Conservation (phyloP, 345 rosid genomes). For the Abelmoschus esculentus region DNA sequence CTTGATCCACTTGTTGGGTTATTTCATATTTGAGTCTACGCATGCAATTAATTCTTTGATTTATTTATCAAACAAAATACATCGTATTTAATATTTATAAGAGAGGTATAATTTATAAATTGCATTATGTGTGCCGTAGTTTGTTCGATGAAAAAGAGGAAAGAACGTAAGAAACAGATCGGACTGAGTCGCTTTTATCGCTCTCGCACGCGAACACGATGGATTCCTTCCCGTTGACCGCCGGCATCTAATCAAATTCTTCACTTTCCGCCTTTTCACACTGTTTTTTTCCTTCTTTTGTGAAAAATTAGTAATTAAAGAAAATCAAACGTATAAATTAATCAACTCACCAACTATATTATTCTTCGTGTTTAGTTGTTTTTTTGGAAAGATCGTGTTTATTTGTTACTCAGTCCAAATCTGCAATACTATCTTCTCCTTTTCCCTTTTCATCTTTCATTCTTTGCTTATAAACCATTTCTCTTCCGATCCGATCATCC, state of each 20-base stretch:
- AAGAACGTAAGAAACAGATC: neutral
- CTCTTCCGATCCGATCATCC: constrained; percentile 8
- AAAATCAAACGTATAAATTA: constrained; percentile 4
- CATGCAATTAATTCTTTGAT: too few relatives aligned
- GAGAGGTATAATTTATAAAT: neutral
- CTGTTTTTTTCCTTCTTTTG: neutral
- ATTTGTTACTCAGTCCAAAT: constrained; percentile 7
- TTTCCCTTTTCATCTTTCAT: neutral
- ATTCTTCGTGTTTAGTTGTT: neutral
- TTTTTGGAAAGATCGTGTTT: neutral
- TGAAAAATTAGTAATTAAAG: neutral
- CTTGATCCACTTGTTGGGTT: too few relatives aligned
- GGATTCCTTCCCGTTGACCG: constrained; percentile 16
- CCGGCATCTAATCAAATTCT: constrained; percentile 13
- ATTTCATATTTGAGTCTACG: too few relatives aligned
- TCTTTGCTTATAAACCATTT: neutral
- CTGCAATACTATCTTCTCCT: neutral
- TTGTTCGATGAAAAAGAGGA: neutral
- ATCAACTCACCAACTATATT: constrained; percentile 7
- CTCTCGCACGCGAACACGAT: neutral
- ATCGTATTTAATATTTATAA: too few relatives aligned
- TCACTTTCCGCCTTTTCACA: constrained; percentile 11
- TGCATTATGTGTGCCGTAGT: neutral
- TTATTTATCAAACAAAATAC: too few relatives aligned
- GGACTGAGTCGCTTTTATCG: neutral